Evolutionary conservation across 805 yeast genomes (phyloP).

Genomic region (Pichia kluyveri): DNA sequence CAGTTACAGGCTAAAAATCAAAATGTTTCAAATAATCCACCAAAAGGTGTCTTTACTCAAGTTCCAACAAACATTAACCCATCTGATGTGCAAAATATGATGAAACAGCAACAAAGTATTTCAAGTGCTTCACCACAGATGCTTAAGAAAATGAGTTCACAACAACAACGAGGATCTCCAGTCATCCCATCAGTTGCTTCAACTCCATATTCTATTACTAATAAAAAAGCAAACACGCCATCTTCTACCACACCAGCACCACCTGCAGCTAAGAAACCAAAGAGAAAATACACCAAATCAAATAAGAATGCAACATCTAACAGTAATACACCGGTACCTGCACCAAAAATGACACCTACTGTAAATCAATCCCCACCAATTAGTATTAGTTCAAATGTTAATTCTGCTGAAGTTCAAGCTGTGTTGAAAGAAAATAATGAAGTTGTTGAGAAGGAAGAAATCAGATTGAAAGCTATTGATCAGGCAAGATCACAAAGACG

Average conservation of each 20-base stretch:
- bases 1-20: background rate
- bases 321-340: background rate
- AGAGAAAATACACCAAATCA: background rate
- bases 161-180: background rate
- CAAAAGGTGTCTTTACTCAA: conserved; percentile 13
- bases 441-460: conserved; percentile 22
- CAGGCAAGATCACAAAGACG: conserved; percentile 36
- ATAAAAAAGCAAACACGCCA: background rate
- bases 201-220: conserved; percentile 4
- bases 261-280: background rate
- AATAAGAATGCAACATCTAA: background rate
- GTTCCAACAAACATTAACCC: background rate
- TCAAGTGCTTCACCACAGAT: background rate
- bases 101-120: background rate
- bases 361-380: background rate
- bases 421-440: conserved; percentile 24
- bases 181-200: conserved; percentile 6
- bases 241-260: background rate
- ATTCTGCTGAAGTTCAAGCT: conserved; percentile 15
- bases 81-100: background rate
- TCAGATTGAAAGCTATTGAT: conserved; percentile 24
- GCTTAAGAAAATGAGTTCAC: background rate
- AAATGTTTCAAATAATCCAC: conserved; percentile 5
- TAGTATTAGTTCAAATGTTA: conserved; percentile 11
- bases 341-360: conserved; percentile 3